phyloP scores from a whole-genome alignment of 495 filamentous ascomycete genomes.

The Gamarada debralockiae region DNA sequence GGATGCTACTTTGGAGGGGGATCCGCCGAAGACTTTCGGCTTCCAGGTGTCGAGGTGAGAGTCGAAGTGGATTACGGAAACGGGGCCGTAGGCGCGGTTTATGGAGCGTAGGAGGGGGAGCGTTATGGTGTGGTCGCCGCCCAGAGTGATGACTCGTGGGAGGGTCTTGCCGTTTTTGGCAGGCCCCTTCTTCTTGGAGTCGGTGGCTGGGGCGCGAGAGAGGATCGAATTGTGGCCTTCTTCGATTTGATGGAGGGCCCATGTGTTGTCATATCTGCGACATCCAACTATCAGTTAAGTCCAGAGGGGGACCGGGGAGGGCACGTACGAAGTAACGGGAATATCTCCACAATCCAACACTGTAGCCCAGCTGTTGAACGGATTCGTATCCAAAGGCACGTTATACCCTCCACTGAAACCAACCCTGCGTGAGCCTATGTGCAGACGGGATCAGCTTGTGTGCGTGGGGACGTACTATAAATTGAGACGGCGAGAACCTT shows the following conservation, averaged over 20 bases:
- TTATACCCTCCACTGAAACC: slow-evolving; percentile 35
- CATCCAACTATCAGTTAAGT: slow-evolving; percentile 1
- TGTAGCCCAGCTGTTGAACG: slow-evolving; percentile 60
- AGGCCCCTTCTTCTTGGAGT: slow-evolving; percentile 42
- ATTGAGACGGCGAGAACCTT: slow-evolving; percentile 57
- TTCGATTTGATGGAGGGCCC: slow-evolving; percentile 70
- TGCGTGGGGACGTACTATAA: slow-evolving; percentile 30
- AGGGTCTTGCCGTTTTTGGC: slow-evolving; percentile 46
- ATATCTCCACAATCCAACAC: slow-evolving; percentile 78
- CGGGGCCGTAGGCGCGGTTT: slow-evolving; percentile 58
- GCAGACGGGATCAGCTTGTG: slow-evolving; percentile 21
- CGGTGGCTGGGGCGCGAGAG: slow-evolving; percentile 44
- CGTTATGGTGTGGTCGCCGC: slow-evolving; percentile 63
- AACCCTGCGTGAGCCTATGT: slow-evolving; percentile 26
- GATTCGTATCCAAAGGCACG: slow-evolving; percentile 50
- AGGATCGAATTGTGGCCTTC: slow-evolving; percentile 54
- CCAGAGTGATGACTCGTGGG: slow-evolving; percentile 62
- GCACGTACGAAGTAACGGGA: slow-evolving; percentile 55
- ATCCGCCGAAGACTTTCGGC: slow-evolving; percentile 59
- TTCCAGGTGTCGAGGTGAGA: slow-evolving; percentile 58
- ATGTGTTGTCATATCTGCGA: slow-evolving; percentile 59
- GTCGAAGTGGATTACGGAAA: slow-evolving; percentile 66
- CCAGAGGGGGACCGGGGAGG: background rate
- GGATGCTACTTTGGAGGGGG: slow-evolving; percentile 58
- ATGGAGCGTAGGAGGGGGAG: slow-evolving; percentile 60